Evolutionary conservation across 306 rosid species (phyloP), one percentile per base, ranked within the genome.

Genomic region (Calophaca sinica): DNA sequence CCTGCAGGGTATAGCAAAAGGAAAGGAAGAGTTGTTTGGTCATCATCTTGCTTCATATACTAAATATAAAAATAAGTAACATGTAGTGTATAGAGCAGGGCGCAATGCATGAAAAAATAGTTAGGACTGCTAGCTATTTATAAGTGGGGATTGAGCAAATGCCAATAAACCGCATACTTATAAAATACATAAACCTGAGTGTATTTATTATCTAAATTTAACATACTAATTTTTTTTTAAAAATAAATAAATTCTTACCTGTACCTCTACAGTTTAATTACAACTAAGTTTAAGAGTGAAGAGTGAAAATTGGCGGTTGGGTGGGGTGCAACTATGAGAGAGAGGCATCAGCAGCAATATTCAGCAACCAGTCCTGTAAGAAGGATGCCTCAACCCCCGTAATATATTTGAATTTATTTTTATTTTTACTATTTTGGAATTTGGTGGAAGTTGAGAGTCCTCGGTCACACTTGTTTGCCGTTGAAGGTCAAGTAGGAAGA

Each of bases 341-440:
- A 31, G 55, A 32, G 78, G 65, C 67, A 20, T 20, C 26, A 20
- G 26, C 26, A 20, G 26, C 26, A 20, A 20, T 20, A 20, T 20
- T 20, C 26, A 72, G 45, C 82, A 72, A 72, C 75, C 82, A 33
- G 74, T 78, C 86, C 31, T 39, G n/a, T 20, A 7, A 45, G 52
- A 54, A 46, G 33, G 61, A 55, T 20, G 74, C 39, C 14, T 46
- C 77, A 83, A 76, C 85, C 81, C 81, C 84, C 73, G 46, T 15
- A 33, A 33, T 20, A 20, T 20, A 65, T 29, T 67, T 65, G 6
- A 44, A 5, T 15, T 11, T 2, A 3, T 26, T 61, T 15, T 5
- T 1, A 29, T 6, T 68, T 32, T 20, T 46, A 6, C 11, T 49
- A 13, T 68, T 33, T 50, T 65, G 8, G 1, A 59, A 42, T 26